Conservation (phyloP, 257 asterid genomes). For the Przewalskia tangutica region DNA sequence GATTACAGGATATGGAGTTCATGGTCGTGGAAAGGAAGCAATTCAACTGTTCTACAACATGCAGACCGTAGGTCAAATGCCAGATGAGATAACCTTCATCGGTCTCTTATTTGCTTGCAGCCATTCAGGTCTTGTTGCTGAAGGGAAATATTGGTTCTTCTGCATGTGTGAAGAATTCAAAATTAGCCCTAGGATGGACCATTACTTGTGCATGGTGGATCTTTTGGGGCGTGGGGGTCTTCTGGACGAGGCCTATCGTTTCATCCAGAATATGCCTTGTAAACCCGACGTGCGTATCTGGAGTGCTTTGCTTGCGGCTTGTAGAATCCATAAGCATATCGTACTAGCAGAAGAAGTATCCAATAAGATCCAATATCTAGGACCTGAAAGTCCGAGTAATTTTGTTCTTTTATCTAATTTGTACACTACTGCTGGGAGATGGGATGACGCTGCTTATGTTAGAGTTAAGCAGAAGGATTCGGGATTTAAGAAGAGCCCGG, state of each 20-base stretch:
- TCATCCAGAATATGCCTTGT: constrained; percentile 53
- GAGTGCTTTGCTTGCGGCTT: constrained; percentile 72
- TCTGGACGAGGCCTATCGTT: constrained; percentile 47
- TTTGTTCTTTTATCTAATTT: constrained; percentile 63
- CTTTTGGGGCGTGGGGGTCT: constrained; percentile 69
- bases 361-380: constrained; percentile 38
- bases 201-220: constrained; percentile 76
- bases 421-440: constrained; percentile 65
- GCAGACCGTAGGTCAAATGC: constrained; percentile 35
- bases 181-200: constrained; percentile 52
- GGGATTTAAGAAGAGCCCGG: constrained; percentile 75
- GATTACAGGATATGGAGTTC: constrained; percentile 73
- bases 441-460: constrained; percentile 76
- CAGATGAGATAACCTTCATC: constrained; percentile 65
- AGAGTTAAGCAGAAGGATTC: constrained; percentile 58
- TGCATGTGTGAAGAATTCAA: constrained; percentile 47
- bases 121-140: constrained; percentile 75
- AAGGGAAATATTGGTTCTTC: constrained; percentile 50
- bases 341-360: constrained; percentile 64
- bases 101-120: constrained; percentile 84
- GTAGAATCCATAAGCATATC: constrained; percentile 49
- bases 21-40: constrained; percentile 71
- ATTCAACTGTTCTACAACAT: constrained; percentile 41
- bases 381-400: constrained; percentile 59
- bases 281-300: constrained; percentile 59